A percentile compares a stretch with the other conserved stretches of the same genome.
Conservation (phyloP, 768 basidiomycete species). For the Psilocybe subaeruginosa region DNA sequence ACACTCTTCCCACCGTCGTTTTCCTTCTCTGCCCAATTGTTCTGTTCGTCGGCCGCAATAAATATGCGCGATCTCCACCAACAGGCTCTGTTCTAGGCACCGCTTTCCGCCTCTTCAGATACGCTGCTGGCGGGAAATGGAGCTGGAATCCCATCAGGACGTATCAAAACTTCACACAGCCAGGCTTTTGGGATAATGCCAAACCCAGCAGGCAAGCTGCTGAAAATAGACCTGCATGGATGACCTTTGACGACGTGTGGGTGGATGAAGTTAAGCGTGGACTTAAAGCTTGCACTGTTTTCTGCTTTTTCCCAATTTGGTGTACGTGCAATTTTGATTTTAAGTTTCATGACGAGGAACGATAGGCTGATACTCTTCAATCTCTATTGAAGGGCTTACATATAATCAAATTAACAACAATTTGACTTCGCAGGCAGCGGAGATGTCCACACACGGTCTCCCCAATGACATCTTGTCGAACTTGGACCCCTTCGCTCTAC, state of each 20-base stretch:
- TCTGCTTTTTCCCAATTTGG: slow-evolving; percentile 70
- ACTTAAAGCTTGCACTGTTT: slow-evolving; percentile 68
- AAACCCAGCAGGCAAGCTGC: slow-evolving; percentile 59
- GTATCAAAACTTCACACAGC: neutral
- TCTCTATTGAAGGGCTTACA: slow-evolving; percentile 57
- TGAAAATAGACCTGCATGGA: slow-evolving; percentile 59
- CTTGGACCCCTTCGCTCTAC: slow-evolving; percentile 73
- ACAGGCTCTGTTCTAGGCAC: neutral
- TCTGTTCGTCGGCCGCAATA: slow-evolving; percentile 10
- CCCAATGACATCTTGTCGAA: slow-evolving; percentile 83
- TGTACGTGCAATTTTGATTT: slow-evolving; percentile 39
- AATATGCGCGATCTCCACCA: neutral
- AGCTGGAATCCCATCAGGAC: slow-evolving; percentile 20
- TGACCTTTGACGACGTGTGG: slow-evolving; percentile 79
- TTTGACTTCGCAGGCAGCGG: slow-evolving; percentile 77
- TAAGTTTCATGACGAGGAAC: neutral
- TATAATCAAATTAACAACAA: slow-evolving; percentile 84
- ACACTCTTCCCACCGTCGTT: neutral
- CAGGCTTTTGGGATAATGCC: slow-evolving; percentile 46
- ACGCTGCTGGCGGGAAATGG: neutral
- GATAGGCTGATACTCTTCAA: slow-evolving; percentile 16
- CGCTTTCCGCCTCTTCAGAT: neutral
- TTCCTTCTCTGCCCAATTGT: neutral
- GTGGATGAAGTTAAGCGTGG: slow-evolving; percentile 78
- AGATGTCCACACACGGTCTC: slow-evolving; percentile 69